Evolutionary conservation across 2,329 filamentous ascomycete species (phyloP).

Genomic region (Colletotrichum salicis): DNA sequence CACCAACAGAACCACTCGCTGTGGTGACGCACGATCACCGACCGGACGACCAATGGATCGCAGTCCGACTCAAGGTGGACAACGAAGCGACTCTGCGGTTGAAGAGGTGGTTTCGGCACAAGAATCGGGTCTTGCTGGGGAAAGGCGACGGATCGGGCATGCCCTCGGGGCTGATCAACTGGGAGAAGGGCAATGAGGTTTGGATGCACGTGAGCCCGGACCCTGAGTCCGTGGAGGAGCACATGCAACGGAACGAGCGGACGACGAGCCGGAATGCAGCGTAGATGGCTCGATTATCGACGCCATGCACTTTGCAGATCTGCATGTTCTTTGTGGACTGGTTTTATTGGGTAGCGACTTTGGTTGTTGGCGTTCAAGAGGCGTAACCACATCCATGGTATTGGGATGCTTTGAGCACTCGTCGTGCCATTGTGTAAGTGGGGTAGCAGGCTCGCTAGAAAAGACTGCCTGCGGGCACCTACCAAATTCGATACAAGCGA

Average conservation of each 20-base stretch:
- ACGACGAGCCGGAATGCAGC: background rate
- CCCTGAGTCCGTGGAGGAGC: slow-evolving; percentile 38
- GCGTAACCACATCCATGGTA: background rate
- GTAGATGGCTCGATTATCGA: background rate
- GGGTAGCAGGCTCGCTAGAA: background rate
- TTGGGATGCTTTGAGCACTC: background rate
- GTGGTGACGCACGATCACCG: slow-evolving; percentile 62
- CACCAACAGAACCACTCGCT: slow-evolving; percentile 44
- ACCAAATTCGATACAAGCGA: background rate
- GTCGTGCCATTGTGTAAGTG: background rate
- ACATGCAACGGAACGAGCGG: slow-evolving; percentile 17
- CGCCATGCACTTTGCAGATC: background rate
- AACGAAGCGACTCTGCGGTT: slow-evolving; percentile 66
- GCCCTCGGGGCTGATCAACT: slow-evolving; percentile 43
- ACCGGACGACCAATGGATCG: slow-evolving; percentile 69
- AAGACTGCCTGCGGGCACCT: background rate
- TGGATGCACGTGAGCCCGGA: slow-evolving; percentile 47
- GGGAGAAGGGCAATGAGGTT: slow-evolving; percentile 44
- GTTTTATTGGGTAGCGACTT: background rate
- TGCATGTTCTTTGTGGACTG: background rate
- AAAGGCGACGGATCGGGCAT: slow-evolving; percentile 45
- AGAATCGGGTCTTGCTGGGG: slow-evolving; percentile 39
- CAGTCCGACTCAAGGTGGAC: slow-evolving; percentile 65
- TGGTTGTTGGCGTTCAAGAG: background rate
- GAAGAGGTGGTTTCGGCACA: slow-evolving; percentile 54